Base-by-base conservation (phyloP, 2,329 filamentous ascomycete species). In the Botrytis tulipae region DNA sequence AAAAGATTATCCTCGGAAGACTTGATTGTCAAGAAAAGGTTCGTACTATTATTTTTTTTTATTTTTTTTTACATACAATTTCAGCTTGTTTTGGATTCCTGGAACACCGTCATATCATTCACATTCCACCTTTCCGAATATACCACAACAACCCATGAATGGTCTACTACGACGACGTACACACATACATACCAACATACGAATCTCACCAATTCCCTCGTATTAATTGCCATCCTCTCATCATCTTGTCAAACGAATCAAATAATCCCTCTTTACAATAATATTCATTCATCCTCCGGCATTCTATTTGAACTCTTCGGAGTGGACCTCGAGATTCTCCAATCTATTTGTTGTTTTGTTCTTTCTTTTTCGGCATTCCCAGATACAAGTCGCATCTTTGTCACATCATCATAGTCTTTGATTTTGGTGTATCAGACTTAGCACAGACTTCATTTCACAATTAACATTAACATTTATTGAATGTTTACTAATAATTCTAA, bases 391-490 rank as follows among this genome's bases (percentile, higher is more conserved):
- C 70, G 60, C 70, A 72, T 59, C 61, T 59, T 44, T 66, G 70
- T 72, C 46, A 59, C 70, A 44, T 59, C 44, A 25, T 54, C 35
- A 59, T 16, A 29, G 29, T 68, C 65, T 29, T 67, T 71, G 73
- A 70, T 72, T 54, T 76, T 73, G 72, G 57, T 57, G 61, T 70
- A 73, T 76, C 76, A 73, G 77, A 75, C 72, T 70, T 66, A n/a
- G 60, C 73, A 74, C 73, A 69, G 74, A 65, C 73, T 74, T 67
- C 69, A 40, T 22, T 73, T 66, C 63, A 72, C 18, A 67, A 37
- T 37, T 51, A 51, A 51, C 25, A n/a, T 51, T n/a, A 51, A 51
- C 48, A n/a, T 51, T 51, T 29, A 54, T 66, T 42, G 72, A 73
- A 71, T 61, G 40, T 61, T 70, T 40, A 46, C 77, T 78, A 72